Percentiles rank a stretch among this genome's conserved stretches.
Conservation (phyloP, 2,329 filamentous ascomycete species). For the Polychaeton citri region DNA sequence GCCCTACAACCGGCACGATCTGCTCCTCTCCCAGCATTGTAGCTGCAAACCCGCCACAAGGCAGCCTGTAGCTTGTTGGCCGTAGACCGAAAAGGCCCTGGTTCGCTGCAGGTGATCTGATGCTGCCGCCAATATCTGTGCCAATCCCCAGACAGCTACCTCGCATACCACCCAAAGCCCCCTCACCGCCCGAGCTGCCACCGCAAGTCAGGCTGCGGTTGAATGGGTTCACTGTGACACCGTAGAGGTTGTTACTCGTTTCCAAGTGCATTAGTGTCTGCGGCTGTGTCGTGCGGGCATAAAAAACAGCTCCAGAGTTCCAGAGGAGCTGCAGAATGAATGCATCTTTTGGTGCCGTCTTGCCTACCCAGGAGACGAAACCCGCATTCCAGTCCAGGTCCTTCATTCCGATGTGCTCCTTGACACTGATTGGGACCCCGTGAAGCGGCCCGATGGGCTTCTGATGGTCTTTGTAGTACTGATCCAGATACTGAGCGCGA, state of each 20-base stretch:
- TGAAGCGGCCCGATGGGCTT: slow-evolving; percentile 33
- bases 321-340: slow-evolving; percentile 34
- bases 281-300: slow-evolving; percentile 40
- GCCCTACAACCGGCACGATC: slow-evolving; percentile 39
- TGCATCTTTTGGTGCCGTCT: slow-evolving; percentile 31
- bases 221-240: slow-evolving; percentile 41
- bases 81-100: slow-evolving; percentile 33
- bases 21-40: slow-evolving; percentile 32
- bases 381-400: slow-evolving; percentile 36
- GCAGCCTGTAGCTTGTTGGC: slow-evolving; percentile 32
- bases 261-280: slow-evolving; percentile 44
- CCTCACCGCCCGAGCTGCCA: slow-evolving; percentile 45
- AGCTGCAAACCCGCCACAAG: slow-evolving; percentile 28
- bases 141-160: slow-evolving; percentile 43
- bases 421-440: slow-evolving; percentile 38
- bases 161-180: slow-evolving; percentile 38
- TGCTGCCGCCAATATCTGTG: slow-evolving; percentile 39
- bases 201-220: slow-evolving; percentile 39
- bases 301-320: slow-evolving; percentile 38
- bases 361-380: slow-evolving; percentile 37
- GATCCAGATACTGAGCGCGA: slow-evolving; percentile 29
- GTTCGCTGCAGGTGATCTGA: slow-evolving; percentile 35
- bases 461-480: slow-evolving; percentile 22
- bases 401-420: slow-evolving; percentile 41
- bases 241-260: slow-evolving; percentile 38